Evolutionary conservation across 306 rosid genomes (phyloP).

Genomic region (Quercus cerris): DNA sequence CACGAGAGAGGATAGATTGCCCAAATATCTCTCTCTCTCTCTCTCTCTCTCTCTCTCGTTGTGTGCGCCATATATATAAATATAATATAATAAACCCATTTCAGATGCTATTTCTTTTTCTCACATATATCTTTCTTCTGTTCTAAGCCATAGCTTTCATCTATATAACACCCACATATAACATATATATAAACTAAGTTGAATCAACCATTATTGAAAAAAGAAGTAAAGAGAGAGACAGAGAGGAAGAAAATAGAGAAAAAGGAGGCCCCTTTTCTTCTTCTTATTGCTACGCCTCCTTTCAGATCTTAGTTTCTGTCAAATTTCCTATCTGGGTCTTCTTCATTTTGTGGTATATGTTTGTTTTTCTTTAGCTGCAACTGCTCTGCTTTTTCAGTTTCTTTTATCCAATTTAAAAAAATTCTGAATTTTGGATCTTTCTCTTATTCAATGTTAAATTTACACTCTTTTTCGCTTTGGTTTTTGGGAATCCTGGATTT

Average conservation of each 20-base stretch:
- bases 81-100: conserved; percentile 11
- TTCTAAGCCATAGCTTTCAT: too few species aligned
- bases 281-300: conserved; percentile 60
- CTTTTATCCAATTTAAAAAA: neutral
- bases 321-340: conserved; percentile 62
- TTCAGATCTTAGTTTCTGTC: conserved; percentile 82
- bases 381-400: conserved; percentile 14
- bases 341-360: conserved; percentile 52
- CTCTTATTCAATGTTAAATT: conserved; percentile 9
- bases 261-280: conserved; percentile 75
- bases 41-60: conserved; percentile 16
- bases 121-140: conserved; percentile 33
- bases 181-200: conserved; percentile 36
- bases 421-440: conserved; percentile 29
- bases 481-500: conserved; percentile 33
- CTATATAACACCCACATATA: conserved; percentile 3
- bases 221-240: conserved; percentile 19
- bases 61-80: conserved; percentile 2
- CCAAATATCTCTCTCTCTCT: conserved; percentile 26
- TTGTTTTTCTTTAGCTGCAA: conserved; percentile 15
- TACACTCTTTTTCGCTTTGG: conserved; percentile 7
- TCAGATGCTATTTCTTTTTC: conserved; percentile 39
- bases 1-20: conserved; percentile 33
- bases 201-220: conserved; percentile 46
- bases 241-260: conserved; percentile 9